Conservation (phyloP, 768 basidiomycete genomes). For the Lactarius quietus region DNA sequence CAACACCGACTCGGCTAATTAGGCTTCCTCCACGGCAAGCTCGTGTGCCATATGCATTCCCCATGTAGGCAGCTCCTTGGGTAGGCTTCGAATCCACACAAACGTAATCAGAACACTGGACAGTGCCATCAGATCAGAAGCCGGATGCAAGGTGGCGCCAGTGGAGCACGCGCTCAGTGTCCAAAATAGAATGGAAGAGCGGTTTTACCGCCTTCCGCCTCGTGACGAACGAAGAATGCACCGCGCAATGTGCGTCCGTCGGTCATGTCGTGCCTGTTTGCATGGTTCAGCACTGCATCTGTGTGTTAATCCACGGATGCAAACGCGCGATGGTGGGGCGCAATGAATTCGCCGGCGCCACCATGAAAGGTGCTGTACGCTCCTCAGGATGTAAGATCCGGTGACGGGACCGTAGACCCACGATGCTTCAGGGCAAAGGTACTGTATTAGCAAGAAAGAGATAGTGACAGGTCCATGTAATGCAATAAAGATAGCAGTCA, state of each 20-base stretch:
- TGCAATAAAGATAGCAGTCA: background rate
- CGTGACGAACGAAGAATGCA: background rate
- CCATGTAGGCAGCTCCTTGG: background rate
- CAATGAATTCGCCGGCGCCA: background rate
- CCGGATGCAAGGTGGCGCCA: background rate
- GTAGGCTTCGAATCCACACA: background rate
- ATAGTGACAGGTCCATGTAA: background rate
- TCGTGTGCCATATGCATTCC: background rate
- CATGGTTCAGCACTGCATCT: background rate
- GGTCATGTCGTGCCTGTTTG: no score
- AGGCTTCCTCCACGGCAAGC: background rate
- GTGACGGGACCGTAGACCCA: background rate
- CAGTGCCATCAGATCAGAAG: background rate
- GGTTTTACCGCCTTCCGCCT: background rate
- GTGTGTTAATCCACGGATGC: background rate
- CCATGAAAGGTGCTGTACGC: background rate
- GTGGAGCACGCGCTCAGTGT: background rate
- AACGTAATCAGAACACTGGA: background rate
- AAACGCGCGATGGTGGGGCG: no score
- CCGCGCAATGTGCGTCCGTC: background rate
- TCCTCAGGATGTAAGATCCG: background rate
- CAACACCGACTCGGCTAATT: background rate
- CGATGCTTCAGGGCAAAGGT: no score
- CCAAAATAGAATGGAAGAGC: background rate
- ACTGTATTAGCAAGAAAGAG: no score